Evolutionary conservation across 306 rosid species (phyloP).

Genomic region (Acacia melanoxylon): DNA sequence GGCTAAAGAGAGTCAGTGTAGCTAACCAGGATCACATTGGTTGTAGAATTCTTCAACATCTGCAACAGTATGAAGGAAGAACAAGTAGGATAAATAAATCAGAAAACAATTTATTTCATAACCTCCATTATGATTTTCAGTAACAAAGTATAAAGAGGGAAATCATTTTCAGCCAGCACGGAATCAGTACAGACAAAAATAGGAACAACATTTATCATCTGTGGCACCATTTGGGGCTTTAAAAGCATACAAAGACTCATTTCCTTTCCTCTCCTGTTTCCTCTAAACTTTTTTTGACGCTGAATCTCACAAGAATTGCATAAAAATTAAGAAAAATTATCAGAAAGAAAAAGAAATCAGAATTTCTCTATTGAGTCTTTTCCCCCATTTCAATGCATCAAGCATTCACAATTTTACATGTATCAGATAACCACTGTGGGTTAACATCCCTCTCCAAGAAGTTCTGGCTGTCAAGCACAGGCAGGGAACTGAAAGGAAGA

Average conservation of each 20-base stretch:
- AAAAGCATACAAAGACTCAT: background rate
- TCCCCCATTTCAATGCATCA: background rate
- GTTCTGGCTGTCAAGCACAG: conserved; percentile 2
- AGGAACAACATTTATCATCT: background rate
- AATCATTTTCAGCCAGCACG: background rate
- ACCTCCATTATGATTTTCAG: background rate
- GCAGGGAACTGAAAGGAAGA: background rate
- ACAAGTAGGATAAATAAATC: conserved; percentile 28
- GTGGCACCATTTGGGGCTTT: background rate
- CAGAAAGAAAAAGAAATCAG: conserved; percentile 1
- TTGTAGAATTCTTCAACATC: conserved; percentile 85
- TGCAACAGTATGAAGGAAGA: conserved; percentile 47
- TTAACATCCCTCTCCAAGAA: conserved; percentile 3
- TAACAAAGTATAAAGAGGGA: background rate
- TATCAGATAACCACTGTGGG: conserved; percentile 9
- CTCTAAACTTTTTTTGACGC: background rate
- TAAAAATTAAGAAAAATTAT: background rate
- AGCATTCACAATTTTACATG: background rate
- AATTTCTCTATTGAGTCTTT: background rate
- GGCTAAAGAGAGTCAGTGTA: background rate
- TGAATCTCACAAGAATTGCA: background rate
- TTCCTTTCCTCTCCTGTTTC: background rate
- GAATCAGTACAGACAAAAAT: background rate
- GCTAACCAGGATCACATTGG: conserved; percentile 88
- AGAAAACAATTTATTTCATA: conserved; percentile 16